Evolutionary conservation across 169 alveolate genomes (phyloP), one percentile per base, ranked within the genome.

Genomic region (Cryptosporidium sp.): DNA sequence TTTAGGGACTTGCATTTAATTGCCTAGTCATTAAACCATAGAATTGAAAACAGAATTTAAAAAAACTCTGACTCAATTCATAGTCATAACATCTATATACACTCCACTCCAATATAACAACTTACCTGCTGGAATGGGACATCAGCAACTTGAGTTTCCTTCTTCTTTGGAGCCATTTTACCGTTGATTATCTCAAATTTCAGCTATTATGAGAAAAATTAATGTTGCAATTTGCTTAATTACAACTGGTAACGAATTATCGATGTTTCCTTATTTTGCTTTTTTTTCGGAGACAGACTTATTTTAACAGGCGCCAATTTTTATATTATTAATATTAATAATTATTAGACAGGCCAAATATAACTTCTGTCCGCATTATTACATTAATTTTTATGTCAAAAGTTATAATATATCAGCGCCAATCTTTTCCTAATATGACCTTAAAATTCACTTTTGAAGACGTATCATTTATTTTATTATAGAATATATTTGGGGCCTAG

Each of bases 111-210:
- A 26, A 56, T 14, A 26, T 29, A n/a, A 35, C 51, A 29, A 80
- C 89, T 26, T 80, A 80, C 89, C 89, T 80, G 89, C 51, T 80
- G 89, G 89, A 80, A 80, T 37, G 89, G 89, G 33, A 80, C 89
- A 42, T 80, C 89, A 61, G 89, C 75, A 18, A 60, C 75, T 80
- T 44, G 69, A 58, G 75, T 67, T 48, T 80, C 89, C 45, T 65
- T 80, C 89, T 80, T 80, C 75, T 80, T 80, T 62, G 89, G 89
- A 33, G 89, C 89, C 89, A 80, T 80, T 21, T 65, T 33, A 26
- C 29, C 31, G 48, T 67, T 33, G 26, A 67, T 33, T 26, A 37
- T 29, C 73, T 69, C 84, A 37, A 69, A 69, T 39, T 29, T 56
- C 5, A 56, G 14, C 7, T 56, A 56, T 56, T 23, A 29, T 56